Evolutionary conservation across 768 basidiomycete species (phyloP), one percentile per base, ranked within the genome.

Genomic region (Rhodotorula taiwanensis): DNA sequence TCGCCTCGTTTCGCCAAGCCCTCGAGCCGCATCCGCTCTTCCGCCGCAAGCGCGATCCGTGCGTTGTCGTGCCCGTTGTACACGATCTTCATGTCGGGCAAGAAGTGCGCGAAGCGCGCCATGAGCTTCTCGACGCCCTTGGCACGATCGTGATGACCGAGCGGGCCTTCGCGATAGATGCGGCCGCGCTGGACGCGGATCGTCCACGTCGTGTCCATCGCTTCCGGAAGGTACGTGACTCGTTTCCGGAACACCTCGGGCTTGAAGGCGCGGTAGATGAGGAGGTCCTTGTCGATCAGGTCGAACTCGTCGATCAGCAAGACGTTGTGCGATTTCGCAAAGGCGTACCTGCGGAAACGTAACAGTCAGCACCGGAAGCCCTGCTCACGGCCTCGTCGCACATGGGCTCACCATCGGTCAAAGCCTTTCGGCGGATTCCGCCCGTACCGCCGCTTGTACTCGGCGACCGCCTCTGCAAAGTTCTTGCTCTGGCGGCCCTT

Each of bases 361-460:
- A 16, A 23, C 41, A 1, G 11, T n/a, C 27, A n/a, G 18, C 14
- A n/a, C n/a, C 3, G 16, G 21, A n/a, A n/a, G n/a, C n/a, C n/a
- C n/a, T n/a, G n/a, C n/a, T n/a, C n/a, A n/a, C n/a, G n/a, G n/a
- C n/a, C n/a, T n/a, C n/a, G n/a, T n/a, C n/a, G n/a, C n/a, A n/a
- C n/a, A n/a, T n/a, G n/a, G n/a, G 30, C 66, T 55, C 47, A 73
- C 72, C 71, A 70, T 68, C 70, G 48, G 61, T 78, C 77, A 51
- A 77, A 78, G 2, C 78, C 78, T 66, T 71, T 76, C 13, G 78
- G 78, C 23, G 78, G 78, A 23, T 60, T 57, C 15, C 78, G 60
- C 21, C 75, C 75, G 60, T 79, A 74, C 44, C 78, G 50, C 56
- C 74, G 67, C 34, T 62, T 70, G 62, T 79, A 79, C 64, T 78